These are phyloP conservation scores for Neoascochyta sp. DNA, from an alignment of 2,329 filamentous ascomycete species.

Conservation along the genomic window DNA sequence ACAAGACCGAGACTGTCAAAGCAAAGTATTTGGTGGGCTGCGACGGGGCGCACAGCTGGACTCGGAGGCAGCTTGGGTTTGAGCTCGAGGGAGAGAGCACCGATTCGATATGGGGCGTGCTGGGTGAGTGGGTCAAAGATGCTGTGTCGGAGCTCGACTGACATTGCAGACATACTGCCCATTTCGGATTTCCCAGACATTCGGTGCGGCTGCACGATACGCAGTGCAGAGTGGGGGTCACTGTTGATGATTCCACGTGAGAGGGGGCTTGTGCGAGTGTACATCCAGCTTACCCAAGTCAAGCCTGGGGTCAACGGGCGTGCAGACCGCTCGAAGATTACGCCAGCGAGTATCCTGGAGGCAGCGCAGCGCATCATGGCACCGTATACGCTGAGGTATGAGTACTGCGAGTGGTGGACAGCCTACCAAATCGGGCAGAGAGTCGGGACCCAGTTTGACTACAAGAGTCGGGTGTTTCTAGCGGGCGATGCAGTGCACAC, in stretches of 20 bases:
- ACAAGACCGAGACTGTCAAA: constrained; percentile 45
- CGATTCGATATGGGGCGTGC: constrained; percentile 52
- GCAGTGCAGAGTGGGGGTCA: constrained; percentile 54
- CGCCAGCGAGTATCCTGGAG: constrained; percentile 58
- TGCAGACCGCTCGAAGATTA: constrained; percentile 60
- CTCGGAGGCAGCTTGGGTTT: constrained; percentile 55
- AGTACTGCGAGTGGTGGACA: constrained; percentile 65
- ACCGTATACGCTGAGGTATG: constrained; percentile 64
- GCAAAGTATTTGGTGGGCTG: constrained; percentile 65
- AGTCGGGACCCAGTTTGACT: constrained; percentile 56
- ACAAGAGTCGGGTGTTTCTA: constrained; percentile 60
- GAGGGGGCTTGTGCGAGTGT: constrained; percentile 59
- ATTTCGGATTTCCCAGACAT: constrained; percentile 60
- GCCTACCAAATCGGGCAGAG: constrained; percentile 67
- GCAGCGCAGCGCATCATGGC: constrained; percentile 61
- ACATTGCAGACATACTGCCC: constrained; percentile 46
- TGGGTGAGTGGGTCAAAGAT: constrained; percentile 34
- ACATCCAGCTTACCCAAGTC: constrained; percentile 58
- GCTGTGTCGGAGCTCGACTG: constrained; percentile 14
- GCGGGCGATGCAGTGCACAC: constrained; percentile 64
- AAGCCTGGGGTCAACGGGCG: constrained; percentile 45
- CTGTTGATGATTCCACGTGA: constrained; percentile 65
- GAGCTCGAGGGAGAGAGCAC: constrained; percentile 55
- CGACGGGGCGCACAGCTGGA: constrained; percentile 67
- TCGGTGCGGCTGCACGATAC: constrained; percentile 56